phyloP scores from a whole-genome alignment of 495 filamentous ascomycete species.

The Xylona heveae region DNA sequence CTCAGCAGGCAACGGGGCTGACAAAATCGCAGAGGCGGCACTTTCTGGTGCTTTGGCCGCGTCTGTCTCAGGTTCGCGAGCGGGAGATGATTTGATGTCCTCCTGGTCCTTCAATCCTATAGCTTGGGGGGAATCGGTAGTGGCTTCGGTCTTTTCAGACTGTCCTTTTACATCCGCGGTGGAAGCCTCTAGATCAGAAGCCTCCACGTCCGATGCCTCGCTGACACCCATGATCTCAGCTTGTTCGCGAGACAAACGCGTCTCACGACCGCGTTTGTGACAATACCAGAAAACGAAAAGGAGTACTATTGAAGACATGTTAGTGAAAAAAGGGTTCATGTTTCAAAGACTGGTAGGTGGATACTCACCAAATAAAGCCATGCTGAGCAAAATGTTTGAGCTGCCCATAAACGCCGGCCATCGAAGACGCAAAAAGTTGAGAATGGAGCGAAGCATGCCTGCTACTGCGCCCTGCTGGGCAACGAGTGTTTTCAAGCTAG shows the following conservation, averaged over 20 bases:
- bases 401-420: conserved; percentile 69
- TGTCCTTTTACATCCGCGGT: too few species aligned
- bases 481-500: conserved; percentile 56
- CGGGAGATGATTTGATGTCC: too few species aligned
- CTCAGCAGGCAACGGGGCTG: too few species aligned
- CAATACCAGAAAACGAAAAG: conserved; percentile 93
- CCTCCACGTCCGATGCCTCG: too few species aligned
- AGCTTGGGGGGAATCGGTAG: too few species aligned
- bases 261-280: conserved; percentile 78
- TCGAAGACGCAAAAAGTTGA: conserved; percentile 59
- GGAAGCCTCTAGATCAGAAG: too few species aligned
- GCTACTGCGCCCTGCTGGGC: conserved; percentile 69
- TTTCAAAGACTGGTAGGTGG: background rate
- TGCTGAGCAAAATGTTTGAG: conserved; percentile 68
- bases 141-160: too few species aligned
- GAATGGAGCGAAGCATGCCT: conserved; percentile 61
- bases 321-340: conserved; percentile 2
- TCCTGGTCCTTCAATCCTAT: too few species aligned
- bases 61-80: too few species aligned
- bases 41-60: too few species aligned
- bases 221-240: too few species aligned
- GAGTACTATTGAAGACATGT: conserved; percentile 32
- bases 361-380: conserved; percentile 60
- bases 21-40: too few species aligned
- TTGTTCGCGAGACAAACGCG: conserved; percentile 47